phyloP scores from a whole-genome alignment of 2,329 filamentous ascomycete species.

The Hypoxylon sp. region DNA sequence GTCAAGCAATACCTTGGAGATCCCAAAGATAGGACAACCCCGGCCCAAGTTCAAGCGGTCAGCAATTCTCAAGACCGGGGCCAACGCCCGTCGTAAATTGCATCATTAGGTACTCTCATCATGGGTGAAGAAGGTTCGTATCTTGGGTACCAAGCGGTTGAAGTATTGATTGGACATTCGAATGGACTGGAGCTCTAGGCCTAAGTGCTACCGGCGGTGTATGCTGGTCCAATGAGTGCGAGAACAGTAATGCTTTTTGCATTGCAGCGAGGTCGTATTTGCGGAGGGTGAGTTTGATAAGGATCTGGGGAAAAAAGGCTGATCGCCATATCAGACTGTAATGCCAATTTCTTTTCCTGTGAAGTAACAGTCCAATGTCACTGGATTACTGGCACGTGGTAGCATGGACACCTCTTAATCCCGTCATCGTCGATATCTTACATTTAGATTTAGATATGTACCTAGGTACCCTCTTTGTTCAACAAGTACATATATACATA shows the following conservation, averaged over 20 bases:
- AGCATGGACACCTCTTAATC: neutral
- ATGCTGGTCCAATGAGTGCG: conserved; percentile 26
- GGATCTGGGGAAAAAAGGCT: conserved; percentile 18
- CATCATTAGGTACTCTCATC: conserved; percentile 33
- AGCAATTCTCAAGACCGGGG: conserved; percentile 20
- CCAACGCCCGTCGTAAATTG: conserved; percentile 21
- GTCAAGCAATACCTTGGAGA: conserved; percentile 4
- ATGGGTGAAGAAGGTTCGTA: conserved; percentile 19
- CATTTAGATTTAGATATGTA: too few species aligned
- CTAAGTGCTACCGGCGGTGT: conserved; percentile 26
- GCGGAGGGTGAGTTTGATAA: conserved; percentile 29
- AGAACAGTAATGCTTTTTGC: conserved; percentile 13
- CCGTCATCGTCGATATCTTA: too few species aligned
- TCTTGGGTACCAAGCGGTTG: conserved; percentile 27
- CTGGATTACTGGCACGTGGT: conserved; percentile 36
- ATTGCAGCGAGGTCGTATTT: conserved; percentile 31
- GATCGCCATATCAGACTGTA: neutral
- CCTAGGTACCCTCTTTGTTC: too few species aligned
- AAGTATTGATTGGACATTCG: conserved; percentile 31
- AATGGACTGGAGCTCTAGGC: conserved; percentile 8
- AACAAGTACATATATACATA: too few species aligned
- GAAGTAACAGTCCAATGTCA: conserved; percentile 8
- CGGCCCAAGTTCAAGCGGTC: conserved; percentile 26
- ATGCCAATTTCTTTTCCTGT: neutral
- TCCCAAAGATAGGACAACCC: conserved; percentile 1